Percentiles rank a stretch among this genome's conserved stretches.
These are phyloP conservation scores for Eutypa lata DNA, from an alignment of 2,329 filamentous ascomycete species.

Conservation along the genomic window DNA sequence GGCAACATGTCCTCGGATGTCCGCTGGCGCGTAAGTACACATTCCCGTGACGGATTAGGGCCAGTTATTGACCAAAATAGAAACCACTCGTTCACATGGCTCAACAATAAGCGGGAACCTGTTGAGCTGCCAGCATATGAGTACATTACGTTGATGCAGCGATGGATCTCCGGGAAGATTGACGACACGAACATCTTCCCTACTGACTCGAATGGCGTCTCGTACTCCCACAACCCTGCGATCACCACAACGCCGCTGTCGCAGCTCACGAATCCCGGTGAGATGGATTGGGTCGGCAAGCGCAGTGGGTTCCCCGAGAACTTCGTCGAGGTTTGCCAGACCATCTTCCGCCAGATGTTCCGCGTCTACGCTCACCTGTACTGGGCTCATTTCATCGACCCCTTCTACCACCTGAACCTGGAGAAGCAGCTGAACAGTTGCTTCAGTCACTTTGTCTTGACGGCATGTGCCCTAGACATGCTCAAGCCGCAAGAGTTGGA, in stretches of 20 bases:
- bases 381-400: constrained; percentile 88
- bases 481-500: constrained; percentile 87
- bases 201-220: constrained; percentile 72
- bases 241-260: constrained; percentile 58
- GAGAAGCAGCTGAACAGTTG: constrained; percentile 83
- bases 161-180: constrained; percentile 96
- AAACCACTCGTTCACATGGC: constrained; percentile 96
- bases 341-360: constrained; percentile 97
- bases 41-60: not conserved
- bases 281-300: constrained; percentile 81
- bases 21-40: constrained; percentile 77
- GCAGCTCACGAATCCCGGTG: constrained; percentile 58
- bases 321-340: constrained; percentile 87
- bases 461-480: constrained; percentile 77
- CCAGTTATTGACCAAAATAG: constrained; percentile 30
- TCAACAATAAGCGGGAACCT: constrained; percentile 81
- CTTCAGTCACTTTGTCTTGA: constrained; percentile 81
- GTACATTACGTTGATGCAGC: constrained; percentile 94
- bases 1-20: constrained; percentile 84
- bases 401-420: constrained; percentile 78
- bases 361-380: constrained; percentile 97
- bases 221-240: constrained; percentile 61
- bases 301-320: constrained; percentile 87
- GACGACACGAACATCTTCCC: constrained; percentile 88
- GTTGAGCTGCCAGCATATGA: constrained; percentile 90